These are phyloP conservation scores for Ophiostoma novo-ulmi DNA, from an alignment of 2,329 filamentous ascomycete genomes.

Conservation along the genomic window DNA sequence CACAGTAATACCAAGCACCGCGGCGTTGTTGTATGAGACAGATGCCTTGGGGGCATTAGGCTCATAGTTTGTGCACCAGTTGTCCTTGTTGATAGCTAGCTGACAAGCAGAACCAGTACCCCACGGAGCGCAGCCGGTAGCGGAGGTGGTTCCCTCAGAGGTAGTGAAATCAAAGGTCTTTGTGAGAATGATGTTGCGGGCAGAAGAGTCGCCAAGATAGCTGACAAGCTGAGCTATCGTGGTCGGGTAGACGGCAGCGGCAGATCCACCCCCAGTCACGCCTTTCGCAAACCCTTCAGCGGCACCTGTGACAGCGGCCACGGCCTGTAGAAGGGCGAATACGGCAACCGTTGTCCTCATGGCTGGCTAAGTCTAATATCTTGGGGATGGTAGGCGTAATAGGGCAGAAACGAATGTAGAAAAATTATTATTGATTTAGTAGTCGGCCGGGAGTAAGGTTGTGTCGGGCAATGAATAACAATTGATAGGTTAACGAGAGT, in stretches of 20 bases:
- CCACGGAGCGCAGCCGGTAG: constrained; percentile 8
- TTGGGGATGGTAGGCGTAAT: not conserved
- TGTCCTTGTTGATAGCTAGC: constrained; percentile 9
- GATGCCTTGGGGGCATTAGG: constrained; percentile 1
- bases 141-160: constrained; percentile 4
- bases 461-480: not conserved
- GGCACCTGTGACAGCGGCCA: constrained; percentile 1
- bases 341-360: not conserved
- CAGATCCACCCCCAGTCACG: constrained; percentile 7
- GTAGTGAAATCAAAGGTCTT: constrained; percentile 9
- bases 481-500: not conserved
- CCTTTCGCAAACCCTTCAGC: constrained; percentile 4
- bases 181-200: constrained; percentile 1
- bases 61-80: constrained; percentile 13
- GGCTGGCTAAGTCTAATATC: too few species aligned
- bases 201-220: constrained; percentile 1
- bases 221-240: not conserved
- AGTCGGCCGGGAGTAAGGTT: not conserved
- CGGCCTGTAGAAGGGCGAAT: not conserved
- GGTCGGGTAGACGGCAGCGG: constrained; percentile 2
- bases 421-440: not conserved
- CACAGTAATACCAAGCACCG: not conserved
- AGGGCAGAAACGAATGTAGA: not conserved
- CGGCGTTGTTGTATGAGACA: constrained; percentile 4
- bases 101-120: constrained; percentile 3